Conservation (phyloP, 371 early-diverging fungal species). For the Sporodiniella umbellata region DNA sequence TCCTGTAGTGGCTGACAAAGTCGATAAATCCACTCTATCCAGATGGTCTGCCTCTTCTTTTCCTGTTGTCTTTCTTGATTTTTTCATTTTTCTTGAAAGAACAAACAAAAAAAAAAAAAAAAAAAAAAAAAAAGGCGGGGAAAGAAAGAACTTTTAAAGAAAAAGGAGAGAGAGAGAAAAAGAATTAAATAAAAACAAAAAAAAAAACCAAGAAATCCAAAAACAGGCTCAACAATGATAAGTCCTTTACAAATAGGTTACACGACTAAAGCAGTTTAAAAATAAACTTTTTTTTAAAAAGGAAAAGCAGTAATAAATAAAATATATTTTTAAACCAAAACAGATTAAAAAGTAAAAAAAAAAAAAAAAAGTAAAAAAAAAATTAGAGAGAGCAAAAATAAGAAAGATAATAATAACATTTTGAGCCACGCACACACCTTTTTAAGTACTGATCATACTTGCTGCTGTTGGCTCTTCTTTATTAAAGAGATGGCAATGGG, state of each 20-base stretch:
- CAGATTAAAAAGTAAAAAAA: not conserved
- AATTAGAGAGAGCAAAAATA: not conserved
- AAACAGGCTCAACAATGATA: not conserved
- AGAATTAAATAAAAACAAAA: too few relatives aligned
- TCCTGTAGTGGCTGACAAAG: slow-evolving; percentile 24
- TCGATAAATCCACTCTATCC: slow-evolving; percentile 25
- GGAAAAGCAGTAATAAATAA: not conserved
- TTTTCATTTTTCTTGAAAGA: slow-evolving; percentile 11
- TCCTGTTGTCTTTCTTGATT: slow-evolving; percentile 12
- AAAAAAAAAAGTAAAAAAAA: not conserved
- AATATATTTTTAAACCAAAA: too few relatives aligned
- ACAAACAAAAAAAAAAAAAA: slow-evolving; percentile 7
- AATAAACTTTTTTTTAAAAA: slow-evolving; percentile 1
- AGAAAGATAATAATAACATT: not conserved
- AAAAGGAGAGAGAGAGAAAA: not conserved
- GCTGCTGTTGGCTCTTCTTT: slow-evolving; percentile 2
- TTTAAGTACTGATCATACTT: not conserved
- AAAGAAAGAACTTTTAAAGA: not conserved
- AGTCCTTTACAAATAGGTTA: not conserved
- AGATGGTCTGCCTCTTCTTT: not conserved
- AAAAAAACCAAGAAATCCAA: too few relatives aligned
- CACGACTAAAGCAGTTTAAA: not conserved
- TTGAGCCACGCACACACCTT: too few relatives aligned
- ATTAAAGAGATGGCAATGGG: not conserved
- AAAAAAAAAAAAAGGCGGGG: not conserved